Evolutionary conservation across 306 rosid genomes (phyloP).

Genomic region (Elaeagnus macrophylla): DNA sequence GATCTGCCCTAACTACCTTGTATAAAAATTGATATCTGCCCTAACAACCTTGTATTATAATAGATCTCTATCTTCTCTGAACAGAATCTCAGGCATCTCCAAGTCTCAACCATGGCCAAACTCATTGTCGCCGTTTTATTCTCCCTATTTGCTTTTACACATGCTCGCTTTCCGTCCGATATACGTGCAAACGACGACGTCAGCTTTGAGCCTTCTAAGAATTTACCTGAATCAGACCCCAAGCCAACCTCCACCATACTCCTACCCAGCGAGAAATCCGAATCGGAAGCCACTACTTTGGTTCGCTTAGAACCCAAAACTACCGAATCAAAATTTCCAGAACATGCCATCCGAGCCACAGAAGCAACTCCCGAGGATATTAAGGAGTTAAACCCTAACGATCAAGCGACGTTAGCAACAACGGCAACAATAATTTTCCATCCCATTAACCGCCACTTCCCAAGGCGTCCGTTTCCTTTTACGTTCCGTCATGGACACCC

Average conservation of each 20-base stretch:
- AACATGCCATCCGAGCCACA: background rate
- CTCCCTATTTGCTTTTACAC: constrained; percentile 26
- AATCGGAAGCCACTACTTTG: background rate
- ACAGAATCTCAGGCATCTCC: background rate
- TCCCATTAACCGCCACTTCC: constrained; percentile 39
- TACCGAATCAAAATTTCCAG: constrained; percentile 2
- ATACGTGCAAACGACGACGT: constrained; percentile 4
- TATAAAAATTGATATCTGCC: too few relatives aligned
- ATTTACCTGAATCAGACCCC: constrained; percentile 8
- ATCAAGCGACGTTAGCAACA: constrained; percentile 23
- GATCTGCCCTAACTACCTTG: constrained; percentile 4
- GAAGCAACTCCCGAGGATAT: background rate
- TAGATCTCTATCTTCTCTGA: background rate
- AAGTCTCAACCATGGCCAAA: constrained; percentile 31
- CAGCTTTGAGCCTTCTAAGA: background rate
- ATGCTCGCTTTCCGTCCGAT: constrained; percentile 24
- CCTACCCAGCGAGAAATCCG: constrained; percentile 29
- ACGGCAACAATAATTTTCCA: constrained; percentile 32
- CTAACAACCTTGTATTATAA: background rate
- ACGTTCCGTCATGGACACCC: constrained; percentile 32
- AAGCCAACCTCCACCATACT: constrained; percentile 1
- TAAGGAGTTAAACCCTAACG: background rate
- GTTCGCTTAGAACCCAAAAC: constrained; percentile 7
- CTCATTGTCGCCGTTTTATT: constrained; percentile 10
- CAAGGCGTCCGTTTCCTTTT: constrained; percentile 28